Evolutionary conservation across 495 filamentous ascomycete species (phyloP).

Genomic region (Penicillium argentinense): DNA sequence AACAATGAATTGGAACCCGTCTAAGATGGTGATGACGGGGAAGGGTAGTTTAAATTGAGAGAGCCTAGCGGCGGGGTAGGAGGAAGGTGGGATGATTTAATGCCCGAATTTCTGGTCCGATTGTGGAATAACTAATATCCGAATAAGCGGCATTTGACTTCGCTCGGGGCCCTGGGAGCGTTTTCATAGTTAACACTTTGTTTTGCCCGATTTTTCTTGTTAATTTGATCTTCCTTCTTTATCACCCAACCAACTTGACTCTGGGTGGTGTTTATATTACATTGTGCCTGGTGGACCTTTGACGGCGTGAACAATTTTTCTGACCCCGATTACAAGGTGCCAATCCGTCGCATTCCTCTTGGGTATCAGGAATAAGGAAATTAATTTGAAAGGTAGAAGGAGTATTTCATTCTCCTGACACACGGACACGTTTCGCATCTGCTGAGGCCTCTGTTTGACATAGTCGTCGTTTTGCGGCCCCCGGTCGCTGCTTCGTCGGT

Average conservation of each 20-base stretch:
- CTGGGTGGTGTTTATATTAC: too few relatives aligned
- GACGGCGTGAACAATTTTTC: too few relatives aligned
- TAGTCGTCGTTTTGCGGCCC: slow-evolving; percentile 13
- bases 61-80: neutral
- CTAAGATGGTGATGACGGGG: neutral
- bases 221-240: too few relatives aligned
- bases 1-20: neutral
- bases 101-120: neutral
- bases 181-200: too few relatives aligned
- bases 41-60: neutral
- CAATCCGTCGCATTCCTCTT: too few relatives aligned
- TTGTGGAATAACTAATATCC: slow-evolving; percentile 1
- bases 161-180: too few relatives aligned
- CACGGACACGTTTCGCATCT: slow-evolving; percentile 12
- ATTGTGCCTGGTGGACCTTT: too few relatives aligned
- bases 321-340: too few relatives aligned
- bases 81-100: neutral
- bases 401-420: neutral
- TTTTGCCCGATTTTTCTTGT: too few relatives aligned
- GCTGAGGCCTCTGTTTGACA: slow-evolving; percentile 5
- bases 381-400: neutral
- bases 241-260: too few relatives aligned
- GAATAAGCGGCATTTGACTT: too few relatives aligned
- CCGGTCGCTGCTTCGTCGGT: slow-evolving; percentile 2
- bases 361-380: too few relatives aligned